phyloP scores from a whole-genome alignment of 257 asterid genomes.

The Solanum rostratum region DNA sequence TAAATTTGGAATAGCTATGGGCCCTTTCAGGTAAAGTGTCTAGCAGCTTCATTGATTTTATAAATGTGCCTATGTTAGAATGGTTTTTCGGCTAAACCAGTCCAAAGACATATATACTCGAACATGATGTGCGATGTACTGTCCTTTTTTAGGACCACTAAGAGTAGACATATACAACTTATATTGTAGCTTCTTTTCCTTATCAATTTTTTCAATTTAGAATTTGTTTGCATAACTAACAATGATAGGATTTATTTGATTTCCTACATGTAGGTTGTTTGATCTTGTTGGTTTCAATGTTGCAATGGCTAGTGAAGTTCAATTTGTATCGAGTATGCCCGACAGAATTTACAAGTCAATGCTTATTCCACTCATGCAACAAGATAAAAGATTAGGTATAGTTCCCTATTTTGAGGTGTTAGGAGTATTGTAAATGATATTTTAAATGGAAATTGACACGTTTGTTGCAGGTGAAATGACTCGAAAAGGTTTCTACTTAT shows the following conservation, averaged over 20 bases:
- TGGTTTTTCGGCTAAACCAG: background rate
- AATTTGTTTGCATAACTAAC: background rate
- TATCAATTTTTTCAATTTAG: background rate
- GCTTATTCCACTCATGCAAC: constrained; percentile 85
- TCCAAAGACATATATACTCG: background rate
- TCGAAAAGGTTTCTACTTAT: constrained; percentile 62
- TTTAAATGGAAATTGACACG: background rate
- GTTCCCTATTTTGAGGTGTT: background rate
- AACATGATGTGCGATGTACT: background rate
- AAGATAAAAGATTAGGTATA: constrained; percentile 81
- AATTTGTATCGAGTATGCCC: constrained; percentile 61
- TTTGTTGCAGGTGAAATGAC: constrained; percentile 64
- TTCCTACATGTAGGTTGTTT: constrained; percentile 40
- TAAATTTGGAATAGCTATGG: constrained; percentile 97
- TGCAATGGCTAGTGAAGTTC: constrained; percentile 78
- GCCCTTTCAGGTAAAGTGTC: constrained; percentile 76
- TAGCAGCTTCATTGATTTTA: background rate
- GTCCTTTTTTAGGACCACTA: background rate
- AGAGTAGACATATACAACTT: background rate
- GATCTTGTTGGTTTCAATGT: constrained; percentile 94
- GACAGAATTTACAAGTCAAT: constrained; percentile 78
- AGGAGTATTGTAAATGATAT: background rate
- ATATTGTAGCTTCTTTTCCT: background rate
- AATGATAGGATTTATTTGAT: background rate
- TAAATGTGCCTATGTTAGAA: background rate